Evolutionary conservation across 768 basidiomycete genomes (phyloP).

Genomic region (Termitomyces bulborhizus): DNA sequence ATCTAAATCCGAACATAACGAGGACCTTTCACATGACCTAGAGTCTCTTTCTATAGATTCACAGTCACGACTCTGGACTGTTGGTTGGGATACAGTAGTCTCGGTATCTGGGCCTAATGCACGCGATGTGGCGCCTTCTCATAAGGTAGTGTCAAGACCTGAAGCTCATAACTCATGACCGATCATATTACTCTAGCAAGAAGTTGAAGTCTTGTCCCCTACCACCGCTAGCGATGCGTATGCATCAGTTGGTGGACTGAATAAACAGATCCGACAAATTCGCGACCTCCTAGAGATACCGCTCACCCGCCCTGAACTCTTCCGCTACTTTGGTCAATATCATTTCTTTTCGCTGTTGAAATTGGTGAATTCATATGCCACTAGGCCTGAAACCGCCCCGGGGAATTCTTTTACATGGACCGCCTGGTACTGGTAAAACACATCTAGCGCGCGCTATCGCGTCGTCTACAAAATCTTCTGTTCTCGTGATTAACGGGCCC

Average conservation of each 20-base stretch:
- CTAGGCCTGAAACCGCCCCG: constrained; percentile 90
- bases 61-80: constrained; percentile 45
- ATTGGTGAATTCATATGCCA: not conserved
- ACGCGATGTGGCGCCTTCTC: constrained; percentile 17
- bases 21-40: constrained; percentile 34
- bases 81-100: constrained; percentile 65
- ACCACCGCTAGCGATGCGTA: constrained; percentile 54
- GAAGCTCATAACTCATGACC: constrained; percentile 6
- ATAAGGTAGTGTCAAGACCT: constrained; percentile 26
- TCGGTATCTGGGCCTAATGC: constrained; percentile 30
- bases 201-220: constrained; percentile 42
- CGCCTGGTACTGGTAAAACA: constrained; percentile 97
- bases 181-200: constrained; percentile 27
- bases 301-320: constrained; percentile 75
- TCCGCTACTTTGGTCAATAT: constrained; percentile 62
- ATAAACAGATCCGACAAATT: constrained; percentile 82
- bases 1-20: constrained; percentile 12
- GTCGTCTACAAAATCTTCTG: constrained; percentile 74
- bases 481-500: constrained; percentile 93
- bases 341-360: constrained; percentile 4
- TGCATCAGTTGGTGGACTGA: constrained; percentile 78
- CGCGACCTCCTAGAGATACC: constrained; percentile 84
- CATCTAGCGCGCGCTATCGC: constrained; percentile 94
- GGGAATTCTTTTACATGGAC: constrained; percentile 91
- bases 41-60: constrained; percentile 37